Base-by-base conservation (phyloP, 1,284 basidiomycete species). In the Sphagnurus paluster region DNA sequence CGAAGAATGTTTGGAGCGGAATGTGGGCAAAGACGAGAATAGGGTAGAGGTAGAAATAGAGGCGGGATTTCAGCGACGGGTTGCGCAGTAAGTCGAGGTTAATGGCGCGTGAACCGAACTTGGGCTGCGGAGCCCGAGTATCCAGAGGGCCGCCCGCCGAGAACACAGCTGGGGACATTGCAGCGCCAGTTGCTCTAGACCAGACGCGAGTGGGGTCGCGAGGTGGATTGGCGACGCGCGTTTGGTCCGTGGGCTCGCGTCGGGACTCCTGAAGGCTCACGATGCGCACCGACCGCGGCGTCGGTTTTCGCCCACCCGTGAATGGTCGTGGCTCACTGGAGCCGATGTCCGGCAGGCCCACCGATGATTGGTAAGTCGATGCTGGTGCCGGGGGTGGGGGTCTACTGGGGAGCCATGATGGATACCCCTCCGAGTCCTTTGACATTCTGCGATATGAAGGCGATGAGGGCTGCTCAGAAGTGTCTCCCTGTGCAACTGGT, bases 391-490 rank as follows among this genome's bases (percentile, higher is more conserved):
- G 87, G 1, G 79, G 84, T 16, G 81, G 81, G 4, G 88, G 87
- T n/a, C 87, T 76, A 50, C 72, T 79, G 10, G 87, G 87, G 3
- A 90, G 80, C 87, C 88, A 90, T 21, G 84, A 82, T 3, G 87
- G 87, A 59, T 90, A 90, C 19, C 81, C 80, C 55, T 87, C 84
- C 7, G 81, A 84, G 49, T 74, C 71, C 56, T 70, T 71, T 29
- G 75, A 75, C 46, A 59, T 56, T 46, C 67, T 61, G 21, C 63
- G 62, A 10, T 64, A 68, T 30, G 65, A 62, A 0, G 50, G 57
- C 19, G 54, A 56, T 4, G 56, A 50, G 49, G 71, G 42, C 34
- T 61, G 60, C 45, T 62, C 60, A 1, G 58, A 61, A 23, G 52
- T 39, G 40, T 60, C 57, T 19, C 48, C 55, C 36, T 54, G 57